These are phyloP conservation scores for Cyclostephanos invisitatus DNA, from an alignment of 108 stramenopile genomes.

Conservation along the genomic window DNA sequence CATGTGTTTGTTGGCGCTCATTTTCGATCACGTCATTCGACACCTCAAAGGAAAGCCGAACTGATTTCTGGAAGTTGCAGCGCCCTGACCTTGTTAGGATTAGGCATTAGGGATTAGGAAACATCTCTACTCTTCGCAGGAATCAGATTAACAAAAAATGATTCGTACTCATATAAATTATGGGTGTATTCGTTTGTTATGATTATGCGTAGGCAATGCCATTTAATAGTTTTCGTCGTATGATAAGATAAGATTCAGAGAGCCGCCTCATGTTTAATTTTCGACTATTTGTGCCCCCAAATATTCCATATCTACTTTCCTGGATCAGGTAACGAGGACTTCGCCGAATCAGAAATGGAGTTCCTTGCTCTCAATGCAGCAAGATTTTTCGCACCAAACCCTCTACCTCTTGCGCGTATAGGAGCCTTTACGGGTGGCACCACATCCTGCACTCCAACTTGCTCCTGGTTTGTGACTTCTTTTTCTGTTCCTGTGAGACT, in stretches of 20 bases:
- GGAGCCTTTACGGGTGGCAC: not conserved
- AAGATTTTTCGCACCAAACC: conserved; percentile 14
- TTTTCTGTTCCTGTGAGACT: not conserved
- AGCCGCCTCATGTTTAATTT: not conserved
- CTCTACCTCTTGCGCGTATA: not conserved
- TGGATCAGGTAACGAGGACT: not conserved
- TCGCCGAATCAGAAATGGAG: not conserved
- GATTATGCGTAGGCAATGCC: not conserved
- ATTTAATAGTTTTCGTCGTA: not conserved
- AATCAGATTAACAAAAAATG: no score
- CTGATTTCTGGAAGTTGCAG: no score
- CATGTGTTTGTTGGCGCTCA: no score
- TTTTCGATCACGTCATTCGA: no score
- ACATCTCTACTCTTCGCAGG: no score
- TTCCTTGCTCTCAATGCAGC: conserved; percentile 8
- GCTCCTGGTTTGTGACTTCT: not conserved
- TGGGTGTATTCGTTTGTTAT: no score
- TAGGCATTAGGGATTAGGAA: no score
- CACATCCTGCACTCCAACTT: not conserved
- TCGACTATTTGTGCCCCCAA: not conserved
- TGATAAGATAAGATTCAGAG: not conserved
- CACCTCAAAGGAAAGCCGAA: no score
- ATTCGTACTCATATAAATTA: no score
- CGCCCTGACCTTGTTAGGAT: no score
- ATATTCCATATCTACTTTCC: not conserved